These are phyloP conservation scores for Oryza coarctata DNA, from an alignment of 176 grass and related monocot species.

Conservation along the genomic window DNA sequence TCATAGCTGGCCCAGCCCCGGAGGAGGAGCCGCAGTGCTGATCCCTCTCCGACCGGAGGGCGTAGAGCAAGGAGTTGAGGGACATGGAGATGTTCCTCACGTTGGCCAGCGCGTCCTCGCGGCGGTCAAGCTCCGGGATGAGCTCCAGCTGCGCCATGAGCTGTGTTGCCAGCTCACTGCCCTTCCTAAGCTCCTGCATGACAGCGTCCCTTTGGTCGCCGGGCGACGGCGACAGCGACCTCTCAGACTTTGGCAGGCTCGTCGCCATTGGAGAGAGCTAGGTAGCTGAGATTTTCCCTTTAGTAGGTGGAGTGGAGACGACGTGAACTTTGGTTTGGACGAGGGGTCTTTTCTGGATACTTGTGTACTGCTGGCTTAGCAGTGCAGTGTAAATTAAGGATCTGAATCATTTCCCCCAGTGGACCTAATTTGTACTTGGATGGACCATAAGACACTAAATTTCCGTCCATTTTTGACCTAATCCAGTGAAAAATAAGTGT, in stretches of 20 bases:
- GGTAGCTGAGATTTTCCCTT: neutral
- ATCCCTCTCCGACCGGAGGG: conserved; percentile 40
- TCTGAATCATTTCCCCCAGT: too few species aligned
- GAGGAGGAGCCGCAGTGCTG: neutral
- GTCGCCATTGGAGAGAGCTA: neutral
- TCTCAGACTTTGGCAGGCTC: conserved; percentile 20
- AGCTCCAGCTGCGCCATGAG: conserved; percentile 40
- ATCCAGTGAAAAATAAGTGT: too few species aligned
- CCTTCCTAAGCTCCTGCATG: conserved; percentile 41
- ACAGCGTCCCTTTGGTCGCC: conserved; percentile 7
- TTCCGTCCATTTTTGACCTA: too few species aligned
- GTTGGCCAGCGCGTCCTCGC: conserved; percentile 24
- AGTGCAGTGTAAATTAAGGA: too few species aligned
- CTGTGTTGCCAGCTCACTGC: conserved; percentile 7
- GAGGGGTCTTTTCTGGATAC: neutral
- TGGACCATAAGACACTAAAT: too few species aligned
- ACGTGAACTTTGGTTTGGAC: neutral
- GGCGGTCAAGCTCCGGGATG: conserved; percentile 27
- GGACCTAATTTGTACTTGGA: too few species aligned
- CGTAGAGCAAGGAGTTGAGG: conserved; percentile 35
- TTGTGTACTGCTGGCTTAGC: neutral
- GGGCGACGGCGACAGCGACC: neutral
- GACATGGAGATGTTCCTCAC: conserved; percentile 25
- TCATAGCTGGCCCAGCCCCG: neutral
- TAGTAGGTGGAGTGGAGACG: conserved; percentile 1